These are phyloP conservation scores for Termitomyces sp. DNA, from an alignment of 768 basidiomycete genomes.

Conservation along the genomic window DNA sequence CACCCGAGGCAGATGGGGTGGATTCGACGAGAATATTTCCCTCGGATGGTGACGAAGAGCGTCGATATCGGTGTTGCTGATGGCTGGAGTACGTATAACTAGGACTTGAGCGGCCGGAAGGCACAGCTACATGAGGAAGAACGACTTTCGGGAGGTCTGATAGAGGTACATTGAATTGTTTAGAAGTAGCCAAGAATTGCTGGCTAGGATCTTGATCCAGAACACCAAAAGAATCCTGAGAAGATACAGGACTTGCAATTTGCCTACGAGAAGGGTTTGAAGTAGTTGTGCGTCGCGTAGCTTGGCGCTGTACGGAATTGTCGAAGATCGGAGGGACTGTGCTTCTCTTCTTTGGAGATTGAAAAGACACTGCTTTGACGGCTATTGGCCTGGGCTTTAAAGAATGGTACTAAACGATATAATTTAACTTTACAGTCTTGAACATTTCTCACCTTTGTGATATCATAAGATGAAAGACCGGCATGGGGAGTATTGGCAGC, in stretches of 20 bases:
- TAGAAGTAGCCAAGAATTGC: constrained; percentile 38
- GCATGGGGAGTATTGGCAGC: constrained; percentile 20
- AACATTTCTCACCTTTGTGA: constrained; percentile 20
- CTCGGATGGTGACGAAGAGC: constrained; percentile 11
- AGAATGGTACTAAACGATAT: constrained; percentile 6
- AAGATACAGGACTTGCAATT: constrained; percentile 23
- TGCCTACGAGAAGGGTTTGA: not conserved
- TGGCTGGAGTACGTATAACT: constrained; percentile 2
- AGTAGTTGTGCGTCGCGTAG: not conserved
- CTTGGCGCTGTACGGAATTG: not conserved
- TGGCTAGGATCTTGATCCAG: constrained; percentile 43
- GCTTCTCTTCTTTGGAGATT: constrained; percentile 20
- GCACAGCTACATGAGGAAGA: not conserved
- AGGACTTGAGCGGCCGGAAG: not conserved
- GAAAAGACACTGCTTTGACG: constrained; percentile 29
- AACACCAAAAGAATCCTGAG: constrained; percentile 61
- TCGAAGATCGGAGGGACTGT: constrained; percentile 3
- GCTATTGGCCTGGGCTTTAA: constrained; percentile 20
- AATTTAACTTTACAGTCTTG: constrained; percentile 15
- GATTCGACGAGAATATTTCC: constrained; percentile 40
- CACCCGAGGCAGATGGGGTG: constrained; percentile 46
- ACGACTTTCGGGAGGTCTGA: constrained; percentile 39
- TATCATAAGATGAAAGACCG: constrained; percentile 19
- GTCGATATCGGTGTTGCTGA: constrained; percentile 4
- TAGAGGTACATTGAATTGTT: constrained; percentile 53